Percentiles rank a stretch among this genome's conserved stretches.
Conservation (phyloP, 805 yeast genomes). For the Isabelozyma gotoi region DNA sequence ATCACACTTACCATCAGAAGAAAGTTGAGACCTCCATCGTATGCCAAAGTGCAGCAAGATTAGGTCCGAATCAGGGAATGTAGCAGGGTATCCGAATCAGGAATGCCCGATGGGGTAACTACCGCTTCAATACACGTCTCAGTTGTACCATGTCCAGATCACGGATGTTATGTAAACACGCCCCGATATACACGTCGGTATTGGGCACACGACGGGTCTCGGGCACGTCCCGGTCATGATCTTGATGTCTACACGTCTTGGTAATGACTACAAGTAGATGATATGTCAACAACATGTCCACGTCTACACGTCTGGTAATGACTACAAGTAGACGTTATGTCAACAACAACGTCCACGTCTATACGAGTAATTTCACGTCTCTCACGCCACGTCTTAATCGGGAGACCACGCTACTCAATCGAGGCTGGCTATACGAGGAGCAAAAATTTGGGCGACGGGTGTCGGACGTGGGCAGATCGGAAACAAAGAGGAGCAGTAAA, state of each 20-base stretch:
- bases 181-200: too few relatives aligned
- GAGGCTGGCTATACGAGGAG: background rate
- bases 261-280: too few relatives aligned
- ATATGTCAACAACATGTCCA: too few relatives aligned
- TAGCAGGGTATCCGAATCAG: background rate
- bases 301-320: too few relatives aligned
- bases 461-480: too few relatives aligned
- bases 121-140: background rate
- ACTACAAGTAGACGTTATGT: too few relatives aligned
- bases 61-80: conserved; percentile 22
- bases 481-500: too few relatives aligned
- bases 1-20: conserved; percentile 72
- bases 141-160: background rate
- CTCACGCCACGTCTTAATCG: background rate
- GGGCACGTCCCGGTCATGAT: too few relatives aligned
- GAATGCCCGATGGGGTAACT: conserved; percentile 1
- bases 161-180: background rate
- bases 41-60: conserved; percentile 92
- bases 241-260: too few relatives aligned
- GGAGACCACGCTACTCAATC: background rate
- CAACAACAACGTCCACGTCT: background rate
- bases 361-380: background rate
- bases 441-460: too few relatives aligned
- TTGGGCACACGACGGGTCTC: too few relatives aligned
- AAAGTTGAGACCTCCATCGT: conserved; percentile 85